Conservation (phyloP, 495 filamentous ascomycete species). For the Annulohypoxylon bovei region DNA sequence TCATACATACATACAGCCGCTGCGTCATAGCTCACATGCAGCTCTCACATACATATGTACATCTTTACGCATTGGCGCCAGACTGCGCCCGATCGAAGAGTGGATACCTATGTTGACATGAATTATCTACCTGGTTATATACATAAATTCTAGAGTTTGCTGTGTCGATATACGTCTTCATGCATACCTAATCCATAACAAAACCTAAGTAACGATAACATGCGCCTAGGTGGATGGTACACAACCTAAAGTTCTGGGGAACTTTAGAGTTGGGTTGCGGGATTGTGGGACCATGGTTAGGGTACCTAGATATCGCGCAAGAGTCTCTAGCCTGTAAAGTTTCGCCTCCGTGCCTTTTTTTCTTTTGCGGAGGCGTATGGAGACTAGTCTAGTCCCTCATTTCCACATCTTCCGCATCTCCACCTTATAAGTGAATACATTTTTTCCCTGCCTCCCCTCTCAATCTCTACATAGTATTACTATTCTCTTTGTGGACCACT, state of each 20-base stretch:
- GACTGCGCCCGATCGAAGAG: not conserved
- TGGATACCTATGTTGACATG: not conserved
- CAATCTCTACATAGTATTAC: not conserved
- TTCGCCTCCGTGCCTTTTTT: not conserved
- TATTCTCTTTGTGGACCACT: not conserved
- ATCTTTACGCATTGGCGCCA: not conserved
- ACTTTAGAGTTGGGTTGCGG: conserved; percentile 18
- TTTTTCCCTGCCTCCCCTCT: not conserved
- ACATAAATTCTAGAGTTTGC: not conserved
- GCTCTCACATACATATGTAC: not conserved
- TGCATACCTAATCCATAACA: not conserved
- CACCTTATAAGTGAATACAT: not conserved
- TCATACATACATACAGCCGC: not conserved
- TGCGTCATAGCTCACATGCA: conserved; percentile 11
- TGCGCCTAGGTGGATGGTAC: not conserved
- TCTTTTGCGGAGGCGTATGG: conserved; percentile 1
- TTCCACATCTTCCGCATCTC: not conserved
- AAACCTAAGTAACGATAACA: not conserved
- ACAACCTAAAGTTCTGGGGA: conserved; percentile 11
- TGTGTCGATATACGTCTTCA: not conserved
- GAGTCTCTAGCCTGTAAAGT: conserved; percentile 16
- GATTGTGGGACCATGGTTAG: conserved; percentile 10
- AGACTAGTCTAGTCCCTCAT: not conserved
- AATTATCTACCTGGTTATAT: not conserved
- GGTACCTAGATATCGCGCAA: conserved; percentile 7